Conservation (phyloP, 768 basidiomycete genomes). For the Candolleomyces efflorescens region DNA sequence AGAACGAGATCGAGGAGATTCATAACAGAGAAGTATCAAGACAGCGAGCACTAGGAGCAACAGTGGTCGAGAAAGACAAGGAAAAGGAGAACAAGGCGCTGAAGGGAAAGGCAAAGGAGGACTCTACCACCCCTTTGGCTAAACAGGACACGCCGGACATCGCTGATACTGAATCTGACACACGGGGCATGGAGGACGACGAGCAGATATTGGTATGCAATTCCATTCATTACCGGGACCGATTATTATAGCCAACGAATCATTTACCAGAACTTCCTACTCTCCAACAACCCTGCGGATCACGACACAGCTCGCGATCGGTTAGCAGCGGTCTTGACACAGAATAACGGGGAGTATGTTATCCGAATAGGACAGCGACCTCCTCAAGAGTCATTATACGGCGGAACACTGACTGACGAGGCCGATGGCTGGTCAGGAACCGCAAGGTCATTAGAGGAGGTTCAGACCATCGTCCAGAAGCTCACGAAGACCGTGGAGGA, state of each 20-base stretch:
- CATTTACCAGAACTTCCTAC: constrained; percentile 36
- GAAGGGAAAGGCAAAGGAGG: constrained; percentile 43
- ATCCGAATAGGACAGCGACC: constrained; percentile 70
- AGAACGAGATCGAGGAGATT: constrained; percentile 76
- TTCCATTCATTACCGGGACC: constrained; percentile 8
- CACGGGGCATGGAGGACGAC: constrained; percentile 40
- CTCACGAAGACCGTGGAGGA: constrained; percentile 60
- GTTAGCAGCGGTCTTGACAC: constrained; percentile 64
- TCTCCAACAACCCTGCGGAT: constrained; percentile 37
- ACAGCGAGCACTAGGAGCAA: constrained; percentile 38
- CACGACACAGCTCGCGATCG: constrained; percentile 57
- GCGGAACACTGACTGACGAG: constrained; percentile 46
- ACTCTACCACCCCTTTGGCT: constrained; percentile 12
- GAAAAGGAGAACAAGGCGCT: constrained; percentile 30
- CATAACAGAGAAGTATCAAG: constrained; percentile 62
- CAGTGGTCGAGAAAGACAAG: constrained; percentile 20
- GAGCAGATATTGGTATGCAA: constrained; percentile 48
- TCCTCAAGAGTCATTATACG: constrained; percentile 50
- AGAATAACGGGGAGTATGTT: constrained; percentile 67
- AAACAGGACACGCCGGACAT: constrained; percentile 10
- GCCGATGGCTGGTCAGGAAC: constrained; percentile 53
- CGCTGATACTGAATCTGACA: not conserved
- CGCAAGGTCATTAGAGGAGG: constrained; percentile 44
- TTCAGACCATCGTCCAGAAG: constrained; percentile 40
- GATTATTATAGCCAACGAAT: not conserved